Evolutionary conservation across 2,329 filamentous ascomycete species (phyloP), one percentile per base, ranked within the genome.

Genomic region (Aspergillus fumigatiaffinis): DNA sequence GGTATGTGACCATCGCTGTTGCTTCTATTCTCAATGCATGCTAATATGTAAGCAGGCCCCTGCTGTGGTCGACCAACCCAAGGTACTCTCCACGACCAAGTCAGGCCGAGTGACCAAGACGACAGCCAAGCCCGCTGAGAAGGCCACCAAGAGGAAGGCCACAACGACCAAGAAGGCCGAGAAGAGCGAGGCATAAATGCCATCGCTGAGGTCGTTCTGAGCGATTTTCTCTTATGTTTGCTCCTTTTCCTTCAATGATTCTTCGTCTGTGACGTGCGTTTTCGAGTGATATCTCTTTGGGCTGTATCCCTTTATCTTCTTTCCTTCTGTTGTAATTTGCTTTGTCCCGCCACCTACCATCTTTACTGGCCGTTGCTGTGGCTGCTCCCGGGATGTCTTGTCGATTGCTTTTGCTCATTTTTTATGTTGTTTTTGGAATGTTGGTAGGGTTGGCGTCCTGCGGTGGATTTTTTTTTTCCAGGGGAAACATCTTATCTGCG

Each of bases 91-190:
- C 73, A 92, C 90, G 85, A 92, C 91, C 75, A 94, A 94, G 85
- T 87, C 90, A 54, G 91, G 91, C 51, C 88, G 91, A 66, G 88
- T 95, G 68, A 85, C 88, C 68, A 95, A 94, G 85, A 76, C 80
- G 46, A 78, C 78, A 41, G 74, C 78, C 47, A 80, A 80, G 51
- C 73, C 77, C 35, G 70, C 74, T 12, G 64, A 74, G 59, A 72
- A 75, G 66, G 76, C 79, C 51, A 71, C 77, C 62, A 80, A 79
- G 71, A 81, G 79, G 69, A 47, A 26, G 23, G 12, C 44, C 12
- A 72, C 75, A 29, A 63, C 75, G 12, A 57, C 72, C 10, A 79
- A 78, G 72, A 78, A 78, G 67, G 59, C 61, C 57, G 64, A 57
- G 60, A 47, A 47, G 44, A 47, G 44, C 44, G 20, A 51, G 20